A percentile compares a stretch with the other conserved stretches of the same genome.
phyloP scores from a whole-genome alignment of 2,329 filamentous ascomycete species.

The Monosporascus sp. region DNA sequence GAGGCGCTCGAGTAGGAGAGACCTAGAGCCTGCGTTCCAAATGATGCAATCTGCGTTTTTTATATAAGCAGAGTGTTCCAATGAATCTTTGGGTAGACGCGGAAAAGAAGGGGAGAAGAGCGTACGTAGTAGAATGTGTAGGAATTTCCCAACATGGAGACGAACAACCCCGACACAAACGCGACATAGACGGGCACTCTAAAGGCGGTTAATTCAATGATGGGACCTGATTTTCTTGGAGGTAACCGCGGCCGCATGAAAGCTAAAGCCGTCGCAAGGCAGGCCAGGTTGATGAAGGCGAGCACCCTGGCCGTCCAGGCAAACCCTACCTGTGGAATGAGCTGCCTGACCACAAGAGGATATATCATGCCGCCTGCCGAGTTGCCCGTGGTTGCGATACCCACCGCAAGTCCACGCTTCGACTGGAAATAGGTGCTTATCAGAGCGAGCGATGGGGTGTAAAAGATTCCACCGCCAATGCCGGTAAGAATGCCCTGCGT shows the following conservation, averaged over 20 bases:
- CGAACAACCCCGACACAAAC: slow-evolving; percentile 32
- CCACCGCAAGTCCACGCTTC: slow-evolving; percentile 51
- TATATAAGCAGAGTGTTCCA: background rate
- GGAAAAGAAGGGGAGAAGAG: slow-evolving; percentile 1
- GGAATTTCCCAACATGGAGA: slow-evolving; percentile 35
- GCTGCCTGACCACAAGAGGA: slow-evolving; percentile 32
- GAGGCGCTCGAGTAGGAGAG: slow-evolving; percentile 29
- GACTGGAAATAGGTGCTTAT: slow-evolving; percentile 57
- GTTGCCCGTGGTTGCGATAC: slow-evolving; percentile 52
- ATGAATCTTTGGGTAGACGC: background rate
- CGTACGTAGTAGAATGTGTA: slow-evolving; percentile 38
- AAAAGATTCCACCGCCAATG: slow-evolving; percentile 49
- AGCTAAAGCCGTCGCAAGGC: slow-evolving; percentile 63
- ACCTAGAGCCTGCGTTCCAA: slow-evolving; percentile 25
- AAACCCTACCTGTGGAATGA: slow-evolving; percentile 25
- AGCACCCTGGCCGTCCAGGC: slow-evolving; percentile 27
- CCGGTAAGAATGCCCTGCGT: slow-evolving; percentile 44
- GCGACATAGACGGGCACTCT: slow-evolving; percentile 26
- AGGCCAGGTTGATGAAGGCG: slow-evolving; percentile 65
- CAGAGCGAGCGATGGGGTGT: slow-evolving; percentile 52
- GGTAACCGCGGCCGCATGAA: slow-evolving; percentile 28
- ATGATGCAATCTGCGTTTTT: slow-evolving; percentile 25
- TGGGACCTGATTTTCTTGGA: slow-evolving; percentile 24
- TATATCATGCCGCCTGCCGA: slow-evolving; percentile 50
- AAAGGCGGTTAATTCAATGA: slow-evolving; percentile 25